Evolutionary conservation across 768 basidiomycete species (phyloP).

Genomic region (Thelephora ganbajun): DNA sequence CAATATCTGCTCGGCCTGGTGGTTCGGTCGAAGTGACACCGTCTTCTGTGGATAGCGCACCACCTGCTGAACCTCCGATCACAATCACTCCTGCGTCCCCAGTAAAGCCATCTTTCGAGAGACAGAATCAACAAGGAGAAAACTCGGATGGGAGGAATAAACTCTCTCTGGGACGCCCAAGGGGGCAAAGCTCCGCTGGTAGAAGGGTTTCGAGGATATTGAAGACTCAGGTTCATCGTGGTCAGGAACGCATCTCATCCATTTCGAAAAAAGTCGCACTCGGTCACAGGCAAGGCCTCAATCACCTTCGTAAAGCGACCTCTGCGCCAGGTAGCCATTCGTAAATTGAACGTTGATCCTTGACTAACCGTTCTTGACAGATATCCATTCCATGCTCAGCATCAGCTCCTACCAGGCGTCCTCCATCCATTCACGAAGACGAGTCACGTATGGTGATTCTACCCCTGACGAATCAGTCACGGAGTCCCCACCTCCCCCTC

Average conservation of each 20-base stretch:
- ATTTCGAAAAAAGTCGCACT: conserved; percentile 52
- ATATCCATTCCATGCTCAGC: conserved; percentile 53
- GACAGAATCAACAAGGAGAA: conserved; percentile 1
- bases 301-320: conserved; percentile 37
- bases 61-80: conserved; percentile 25
- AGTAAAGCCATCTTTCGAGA: conserved; percentile 12
- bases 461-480: conserved; percentile 15
- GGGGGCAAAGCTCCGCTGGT: conserved; percentile 34
- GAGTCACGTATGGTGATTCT: conserved; percentile 16
- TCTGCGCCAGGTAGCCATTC: conserved; percentile 52
- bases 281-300: conserved; percentile 44
- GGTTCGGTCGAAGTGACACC: conserved; percentile 5
- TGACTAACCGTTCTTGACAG: conserved; percentile 19
- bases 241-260: conserved; percentile 57
- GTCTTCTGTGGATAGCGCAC: neutral
- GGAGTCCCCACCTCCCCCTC: conserved; percentile 33
- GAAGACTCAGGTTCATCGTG: conserved; percentile 61
- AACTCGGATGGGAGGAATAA: conserved; percentile 4
- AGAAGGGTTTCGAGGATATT: conserved; percentile 69
- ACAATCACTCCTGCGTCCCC: conserved; percentile 53
- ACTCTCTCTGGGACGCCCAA: neutral
- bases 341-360: neutral
- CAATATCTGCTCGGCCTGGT: conserved; percentile 4
- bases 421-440: conserved; percentile 70
- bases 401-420: conserved; percentile 59